Conservation (phyloP, 208 protist genomes). For the Leishmania braziliensis region DNA sequence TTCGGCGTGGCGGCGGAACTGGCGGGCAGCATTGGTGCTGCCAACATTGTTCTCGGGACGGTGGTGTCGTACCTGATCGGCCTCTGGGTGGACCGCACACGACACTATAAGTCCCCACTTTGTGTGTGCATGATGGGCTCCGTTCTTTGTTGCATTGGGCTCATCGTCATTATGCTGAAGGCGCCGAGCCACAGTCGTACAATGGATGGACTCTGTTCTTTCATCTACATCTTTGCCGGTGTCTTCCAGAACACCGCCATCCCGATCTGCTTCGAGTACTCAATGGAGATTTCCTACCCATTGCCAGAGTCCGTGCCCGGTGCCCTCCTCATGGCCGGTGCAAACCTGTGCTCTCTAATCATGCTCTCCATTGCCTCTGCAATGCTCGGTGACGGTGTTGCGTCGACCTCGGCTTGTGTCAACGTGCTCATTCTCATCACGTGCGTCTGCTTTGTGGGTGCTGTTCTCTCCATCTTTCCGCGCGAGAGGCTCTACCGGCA, state of each 20-base stretch:
- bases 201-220: constrained; percentile 41
- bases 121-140: constrained; percentile 48
- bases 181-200: constrained; percentile 34
- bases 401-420: constrained; percentile 31
- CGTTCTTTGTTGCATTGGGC: constrained; percentile 45
- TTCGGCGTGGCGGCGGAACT: constrained; percentile 57
- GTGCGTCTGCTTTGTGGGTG: constrained; percentile 43
- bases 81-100: constrained; percentile 57
- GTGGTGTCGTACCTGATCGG: constrained; percentile 57
- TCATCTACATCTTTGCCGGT: constrained; percentile 66
- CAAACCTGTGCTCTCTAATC: constrained; percentile 64
- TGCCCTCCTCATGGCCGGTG: constrained; percentile 69
- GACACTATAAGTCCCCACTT: constrained; percentile 54
- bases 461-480: constrained; percentile 45
- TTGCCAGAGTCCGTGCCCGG: constrained; percentile 62
- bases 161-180: constrained; percentile 57
- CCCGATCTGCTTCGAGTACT: constrained; percentile 74
- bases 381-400: constrained; percentile 56
- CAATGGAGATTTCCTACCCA: constrained; percentile 77
- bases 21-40: constrained; percentile 55
- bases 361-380: constrained; percentile 51
- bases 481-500: constrained; percentile 57
- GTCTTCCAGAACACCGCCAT: constrained; percentile 76
- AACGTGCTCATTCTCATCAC: constrained; percentile 61
- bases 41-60: constrained; percentile 59